Evolutionary conservation across 768 basidiomycete species (phyloP), one percentile per base, ranked within the genome.

Genomic region (Suillus fuscotomentosus): DNA sequence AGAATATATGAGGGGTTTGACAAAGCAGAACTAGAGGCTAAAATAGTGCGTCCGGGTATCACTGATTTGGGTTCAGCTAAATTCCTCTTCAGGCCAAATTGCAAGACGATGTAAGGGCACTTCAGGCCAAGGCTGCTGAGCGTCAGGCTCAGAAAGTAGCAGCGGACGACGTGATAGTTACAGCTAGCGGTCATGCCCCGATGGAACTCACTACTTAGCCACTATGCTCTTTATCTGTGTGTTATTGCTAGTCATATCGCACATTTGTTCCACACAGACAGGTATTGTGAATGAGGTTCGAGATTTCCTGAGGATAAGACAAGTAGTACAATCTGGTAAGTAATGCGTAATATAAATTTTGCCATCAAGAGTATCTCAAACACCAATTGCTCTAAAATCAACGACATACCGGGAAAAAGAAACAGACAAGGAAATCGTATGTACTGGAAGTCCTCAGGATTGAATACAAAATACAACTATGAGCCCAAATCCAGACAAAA

Each of bases 1-100:
- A 70, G 79, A 1, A 82, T 89, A 6, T 90, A 84, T 68, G 85
- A 86, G 6, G 83, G 86, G 60, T 91, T 91, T 72, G 77, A 86
- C 70, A 79, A 83, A 66, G 64, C 77, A 10, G 86, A 89, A 5
- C 70, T 91, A 5, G 85, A 88, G 60, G 77, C 77, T 41, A 87
- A 87, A 72, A 74, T 80, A 62, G 90, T 86, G 64, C 43, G 86
- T 79, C 20, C 38, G 60, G 27, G 60, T 27, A 39, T 60, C 34
- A 20, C 8, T 24, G 10, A 3, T 42, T 1, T 20, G 8, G 38
- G 9, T 36, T 60, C 1, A 3, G 15, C 15, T 20, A 20, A 60
- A 27, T 15, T 68, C 65, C 48, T 60, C 20, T 47, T 14, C 60
- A 90, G 90, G 78, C 79, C 17, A 87, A 86, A 66, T 74, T 91